phyloP scores from a whole-genome alignment of 495 filamentous ascomycete genomes.

The Evernia prunastri region DNA sequence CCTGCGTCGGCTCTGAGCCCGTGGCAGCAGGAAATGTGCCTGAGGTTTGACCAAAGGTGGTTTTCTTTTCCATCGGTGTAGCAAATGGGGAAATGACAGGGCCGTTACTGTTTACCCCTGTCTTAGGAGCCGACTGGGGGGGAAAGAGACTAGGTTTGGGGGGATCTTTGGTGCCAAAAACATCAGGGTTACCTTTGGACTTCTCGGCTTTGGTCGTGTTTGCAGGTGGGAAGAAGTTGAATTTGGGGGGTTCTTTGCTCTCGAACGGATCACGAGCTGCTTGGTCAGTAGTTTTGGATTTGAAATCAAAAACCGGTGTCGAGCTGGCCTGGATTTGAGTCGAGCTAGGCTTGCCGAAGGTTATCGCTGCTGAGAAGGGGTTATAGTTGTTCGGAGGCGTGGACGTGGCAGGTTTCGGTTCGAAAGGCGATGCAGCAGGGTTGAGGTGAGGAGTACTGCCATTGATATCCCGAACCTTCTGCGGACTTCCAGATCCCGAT shows the following conservation, averaged over 20 bases:
- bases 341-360: constrained; percentile 10
- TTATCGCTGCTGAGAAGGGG: constrained; percentile 4
- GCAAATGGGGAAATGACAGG: not conserved
- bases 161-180: not conserved
- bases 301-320: not conserved
- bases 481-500: constrained; percentile 14
- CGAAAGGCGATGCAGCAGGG: constrained; percentile 5
- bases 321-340: not conserved
- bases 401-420: not conserved
- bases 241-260: constrained; percentile 14
- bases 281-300: constrained; percentile 3
- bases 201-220: not conserved
- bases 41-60: constrained; percentile 9
- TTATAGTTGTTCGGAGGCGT: not conserved
- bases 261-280: not conserved
- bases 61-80: not conserved
- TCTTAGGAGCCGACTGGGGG: not conserved
- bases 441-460: constrained; percentile 13
- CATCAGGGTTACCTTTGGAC: not conserved
- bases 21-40: not conserved
- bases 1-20: not conserved
- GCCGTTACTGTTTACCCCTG: not conserved
- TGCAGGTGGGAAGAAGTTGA: constrained; percentile 4
- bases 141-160: not conserved
- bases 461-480: not conserved